Percentiles rank a stretch among this genome's conserved stretches.
Conservation (phyloP, 768 basidiomycete genomes). For the Russula dissimulans region DNA sequence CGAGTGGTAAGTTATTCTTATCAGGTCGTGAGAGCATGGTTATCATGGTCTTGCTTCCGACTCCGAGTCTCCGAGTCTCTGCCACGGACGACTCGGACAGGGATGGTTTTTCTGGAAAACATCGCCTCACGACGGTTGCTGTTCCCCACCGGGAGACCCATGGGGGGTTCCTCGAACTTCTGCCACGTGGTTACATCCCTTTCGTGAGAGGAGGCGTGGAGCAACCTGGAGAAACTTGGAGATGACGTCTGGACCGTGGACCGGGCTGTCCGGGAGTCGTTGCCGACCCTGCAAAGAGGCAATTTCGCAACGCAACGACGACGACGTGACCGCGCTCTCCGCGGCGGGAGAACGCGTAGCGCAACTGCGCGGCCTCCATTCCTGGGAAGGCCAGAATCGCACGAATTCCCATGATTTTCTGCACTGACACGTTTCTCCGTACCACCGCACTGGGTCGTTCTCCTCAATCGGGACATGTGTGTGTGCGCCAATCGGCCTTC, state of each 20-base stretch:
- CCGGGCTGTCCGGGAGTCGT: neutral
- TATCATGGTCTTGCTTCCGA: too few relatives aligned
- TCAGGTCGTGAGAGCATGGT: neutral
- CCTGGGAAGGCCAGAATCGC: conserved; percentile 7
- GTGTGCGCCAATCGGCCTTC: neutral
- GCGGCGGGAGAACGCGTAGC: conserved; percentile 1
- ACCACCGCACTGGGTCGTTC: neutral
- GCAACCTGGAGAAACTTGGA: conserved; percentile 11
- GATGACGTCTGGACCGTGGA: conserved; percentile 6
- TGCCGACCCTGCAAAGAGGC: neutral
- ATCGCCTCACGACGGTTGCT: conserved; percentile 4
- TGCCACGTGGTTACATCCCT: conserved; percentile 5
- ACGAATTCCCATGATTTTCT: neutral
- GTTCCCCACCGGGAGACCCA: neutral
- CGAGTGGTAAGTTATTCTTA: neutral
- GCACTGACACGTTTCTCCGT: conserved; percentile 1
- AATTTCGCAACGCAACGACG: neutral
- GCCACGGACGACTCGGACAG: conserved; percentile 3
- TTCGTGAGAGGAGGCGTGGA: neutral
- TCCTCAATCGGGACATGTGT: neutral
- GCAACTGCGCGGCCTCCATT: neutral
- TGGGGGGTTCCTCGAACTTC: neutral
- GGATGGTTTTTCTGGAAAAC: neutral
- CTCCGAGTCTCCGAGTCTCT: neutral
- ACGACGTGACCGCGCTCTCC: conserved; percentile 5